Evolutionary conservation across 2,329 filamentous ascomycete genomes (phyloP).

Genomic region (Sporothrix brunneoviolacea): DNA sequence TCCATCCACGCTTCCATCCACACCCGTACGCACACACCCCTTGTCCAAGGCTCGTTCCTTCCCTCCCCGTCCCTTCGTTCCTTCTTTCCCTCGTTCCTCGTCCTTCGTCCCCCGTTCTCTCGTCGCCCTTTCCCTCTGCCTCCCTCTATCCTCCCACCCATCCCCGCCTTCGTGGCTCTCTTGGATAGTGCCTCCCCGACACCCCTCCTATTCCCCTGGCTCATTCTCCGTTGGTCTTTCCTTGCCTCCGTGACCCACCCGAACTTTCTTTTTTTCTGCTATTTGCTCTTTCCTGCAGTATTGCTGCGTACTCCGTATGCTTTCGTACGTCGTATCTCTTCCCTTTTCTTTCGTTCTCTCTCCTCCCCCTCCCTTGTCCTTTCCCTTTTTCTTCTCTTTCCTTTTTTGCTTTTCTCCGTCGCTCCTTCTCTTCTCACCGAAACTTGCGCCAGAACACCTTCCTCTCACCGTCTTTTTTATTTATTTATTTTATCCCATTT

Average conservation of each 20-base stretch:
- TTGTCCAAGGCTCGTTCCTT: conserved; percentile 1
- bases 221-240: neutral
- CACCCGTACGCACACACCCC: neutral
- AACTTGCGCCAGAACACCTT: neutral
- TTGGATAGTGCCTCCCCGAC: too few species aligned
- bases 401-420: neutral
- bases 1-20: too few species aligned
- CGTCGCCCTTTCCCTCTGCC: neutral
- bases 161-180: conserved; percentile 3
- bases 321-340: too few species aligned
- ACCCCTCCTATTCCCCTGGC: too few species aligned
- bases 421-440: too few species aligned
- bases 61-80: neutral
- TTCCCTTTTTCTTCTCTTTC: neutral
- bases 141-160: neutral
- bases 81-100: neutral
- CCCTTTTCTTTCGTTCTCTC: neutral
- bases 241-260: neutral
- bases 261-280: neutral
- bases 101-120: neutral
- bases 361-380: neutral
- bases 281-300: neutral
- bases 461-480: neutral
- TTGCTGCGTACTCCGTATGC: too few species aligned
- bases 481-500: too few species aligned